Percentiles rank a stretch among this genome's conserved stretches.
Conservation (phyloP, 1,284 basidiomycete species). For the Boletellus deceptivus region DNA sequence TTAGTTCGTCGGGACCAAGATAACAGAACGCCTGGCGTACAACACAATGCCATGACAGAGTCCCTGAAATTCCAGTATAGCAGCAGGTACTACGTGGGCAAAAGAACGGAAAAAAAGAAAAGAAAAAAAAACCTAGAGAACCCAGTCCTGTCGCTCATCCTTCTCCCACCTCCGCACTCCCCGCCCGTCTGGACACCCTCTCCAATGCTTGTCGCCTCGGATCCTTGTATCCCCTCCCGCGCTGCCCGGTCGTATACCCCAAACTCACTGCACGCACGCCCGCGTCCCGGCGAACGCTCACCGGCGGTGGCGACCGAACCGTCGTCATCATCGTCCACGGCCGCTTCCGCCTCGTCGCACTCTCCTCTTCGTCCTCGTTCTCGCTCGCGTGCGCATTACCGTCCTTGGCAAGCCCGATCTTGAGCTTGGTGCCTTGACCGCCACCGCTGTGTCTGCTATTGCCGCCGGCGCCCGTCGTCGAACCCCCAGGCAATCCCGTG, state of each 20-base stretch:
- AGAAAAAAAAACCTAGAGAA: no score
- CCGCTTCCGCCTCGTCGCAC: background rate
- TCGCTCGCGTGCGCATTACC: conserved; percentile 4
- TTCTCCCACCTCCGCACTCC: conserved; percentile 17
- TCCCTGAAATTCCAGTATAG: no score
- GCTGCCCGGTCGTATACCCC: conserved; percentile 22
- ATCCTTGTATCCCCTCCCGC: conserved; percentile 13
- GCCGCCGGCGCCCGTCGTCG: no score
- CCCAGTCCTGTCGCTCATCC: conserved; percentile 1
- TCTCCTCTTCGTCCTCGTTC: background rate
- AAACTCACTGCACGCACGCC: conserved; percentile 29
- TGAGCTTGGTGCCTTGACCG: background rate
- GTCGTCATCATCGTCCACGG: no score
- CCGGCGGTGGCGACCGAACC: background rate
- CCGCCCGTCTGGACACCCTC: conserved; percentile 15
- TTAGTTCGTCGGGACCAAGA: no score
- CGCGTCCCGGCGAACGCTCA: conserved; percentile 11
- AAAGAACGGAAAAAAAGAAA: no score
- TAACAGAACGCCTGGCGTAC: no score
- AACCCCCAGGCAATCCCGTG: conserved; percentile 35
- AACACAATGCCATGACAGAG: no score
- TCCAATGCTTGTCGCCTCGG: conserved; percentile 28
- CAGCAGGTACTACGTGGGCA: no score
- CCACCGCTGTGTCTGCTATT: no score
- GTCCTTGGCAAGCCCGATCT: background rate